Percentiles rank a stretch among this genome's conserved stretches.
Conservation (phyloP, 2,329 filamentous ascomycete genomes). For the Cordyceps militaris region DNA sequence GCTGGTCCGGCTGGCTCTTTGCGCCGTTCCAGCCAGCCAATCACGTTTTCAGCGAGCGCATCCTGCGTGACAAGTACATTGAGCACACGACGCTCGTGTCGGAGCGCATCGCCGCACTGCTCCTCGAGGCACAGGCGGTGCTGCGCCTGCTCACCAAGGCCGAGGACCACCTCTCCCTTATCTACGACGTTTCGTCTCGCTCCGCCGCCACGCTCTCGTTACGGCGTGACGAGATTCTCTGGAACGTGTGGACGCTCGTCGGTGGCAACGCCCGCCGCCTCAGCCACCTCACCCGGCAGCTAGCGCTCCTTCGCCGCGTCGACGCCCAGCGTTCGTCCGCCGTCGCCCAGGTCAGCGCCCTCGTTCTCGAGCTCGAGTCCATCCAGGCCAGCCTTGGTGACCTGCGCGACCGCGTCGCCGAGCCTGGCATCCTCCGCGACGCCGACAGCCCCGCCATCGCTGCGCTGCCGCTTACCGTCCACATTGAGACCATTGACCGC, state of each 20-base stretch:
- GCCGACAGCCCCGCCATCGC: slow-evolving; percentile 21
- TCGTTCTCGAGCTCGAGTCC: slow-evolving; percentile 65
- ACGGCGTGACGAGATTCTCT: slow-evolving; percentile 59
- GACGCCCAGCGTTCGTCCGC: slow-evolving; percentile 58
- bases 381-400: slow-evolving; percentile 67
- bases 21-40: slow-evolving; percentile 58
- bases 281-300: slow-evolving; percentile 54
- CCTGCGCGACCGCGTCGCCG: slow-evolving; percentile 61
- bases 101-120: slow-evolving; percentile 60
- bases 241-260: slow-evolving; percentile 65
- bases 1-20: slow-evolving; percentile 40
- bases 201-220: slow-evolving; percentile 53
- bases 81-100: slow-evolving; percentile 64
- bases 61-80: slow-evolving; percentile 67
- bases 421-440: slow-evolving; percentile 53
- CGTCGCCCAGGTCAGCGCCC: slow-evolving; percentile 58
- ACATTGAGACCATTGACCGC: slow-evolving; percentile 67
- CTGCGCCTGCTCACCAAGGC: slow-evolving; percentile 58
- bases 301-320: slow-evolving; percentile 59
- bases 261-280: slow-evolving; percentile 59
- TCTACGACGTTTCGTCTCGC: slow-evolving; percentile 60
- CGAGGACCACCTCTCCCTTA: slow-evolving; percentile 61
- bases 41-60: slow-evolving; percentile 39
- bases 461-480: slow-evolving; percentile 58
- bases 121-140: slow-evolving; percentile 63